A percentile compares a stretch with the other conserved stretches of the same genome.
phyloP scores from a whole-genome alignment of 768 basidiomycete species.

The Hygrophoropsis aurantiaca region DNA sequence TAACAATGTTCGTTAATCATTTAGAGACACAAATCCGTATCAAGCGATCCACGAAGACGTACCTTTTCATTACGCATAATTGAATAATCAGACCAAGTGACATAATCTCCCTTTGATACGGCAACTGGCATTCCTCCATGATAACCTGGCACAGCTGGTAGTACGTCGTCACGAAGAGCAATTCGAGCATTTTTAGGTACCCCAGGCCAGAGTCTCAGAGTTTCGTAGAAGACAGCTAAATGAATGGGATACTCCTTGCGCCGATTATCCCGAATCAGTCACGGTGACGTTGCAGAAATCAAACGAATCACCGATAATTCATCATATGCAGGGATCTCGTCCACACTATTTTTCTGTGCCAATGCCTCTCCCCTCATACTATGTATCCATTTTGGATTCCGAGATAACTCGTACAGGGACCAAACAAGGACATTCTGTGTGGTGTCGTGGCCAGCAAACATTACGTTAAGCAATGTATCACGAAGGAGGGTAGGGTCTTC shows the following conservation, averaged over 20 bases:
- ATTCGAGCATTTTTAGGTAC: not conserved
- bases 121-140: not conserved
- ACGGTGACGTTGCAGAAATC: not conserved
- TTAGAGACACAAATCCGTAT: no score
- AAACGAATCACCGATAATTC: not conserved
- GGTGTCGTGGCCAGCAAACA: no score
- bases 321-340: not conserved
- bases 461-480: no score
- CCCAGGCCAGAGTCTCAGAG: not conserved
- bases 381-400: no score
- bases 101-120: not conserved
- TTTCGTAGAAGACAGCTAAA: conserved; percentile 13
- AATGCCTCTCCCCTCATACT: no score
- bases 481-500: no score
- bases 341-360: not conserved
- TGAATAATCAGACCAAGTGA: not conserved
- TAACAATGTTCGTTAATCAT: no score
- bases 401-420: no score
- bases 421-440: no score
- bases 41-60: not conserved
- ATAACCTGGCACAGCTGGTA: not conserved
- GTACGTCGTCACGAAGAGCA: not conserved
- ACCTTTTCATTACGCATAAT: not conserved
- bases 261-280: not conserved
- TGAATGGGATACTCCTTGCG: conserved; percentile 11